phyloP scores from a whole-genome alignment of 2,329 filamentous ascomycete genomes.

The Orbilia brochopaga region DNA sequence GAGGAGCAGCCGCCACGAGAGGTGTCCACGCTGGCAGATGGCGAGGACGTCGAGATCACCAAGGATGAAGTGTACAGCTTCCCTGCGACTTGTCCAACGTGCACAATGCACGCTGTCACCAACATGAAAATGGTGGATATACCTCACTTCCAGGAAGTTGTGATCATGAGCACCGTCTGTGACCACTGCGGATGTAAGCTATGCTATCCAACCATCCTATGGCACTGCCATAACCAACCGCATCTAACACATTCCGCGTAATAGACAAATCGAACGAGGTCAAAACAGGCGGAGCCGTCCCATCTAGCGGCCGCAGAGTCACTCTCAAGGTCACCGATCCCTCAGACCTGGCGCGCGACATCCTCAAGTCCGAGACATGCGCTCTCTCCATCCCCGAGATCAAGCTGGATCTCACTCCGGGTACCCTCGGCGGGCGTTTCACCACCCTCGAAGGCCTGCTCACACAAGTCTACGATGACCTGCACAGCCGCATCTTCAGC shows the following conservation, averaged over 20 bases:
- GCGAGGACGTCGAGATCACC: conserved; percentile 67
- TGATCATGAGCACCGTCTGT: conserved; percentile 93
- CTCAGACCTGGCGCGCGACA: conserved; percentile 84
- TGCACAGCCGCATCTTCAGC: conserved; percentile 81
- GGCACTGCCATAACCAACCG: conserved; percentile 28
- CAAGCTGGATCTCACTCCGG: conserved; percentile 83
- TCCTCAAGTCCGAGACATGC: conserved; percentile 95
- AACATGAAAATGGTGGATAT: conserved; percentile 99
- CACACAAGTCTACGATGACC: conserved; percentile 88
- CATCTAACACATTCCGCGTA: conserved; percentile 45
- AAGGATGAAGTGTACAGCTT: conserved; percentile 93
- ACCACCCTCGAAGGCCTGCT: conserved; percentile 94
- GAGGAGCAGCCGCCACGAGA: conserved; percentile 56
- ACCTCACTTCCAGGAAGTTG: conserved; percentile 95
- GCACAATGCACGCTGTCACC: conserved; percentile 81
- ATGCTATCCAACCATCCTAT: not conserved
- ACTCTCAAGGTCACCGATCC: conserved; percentile 72
- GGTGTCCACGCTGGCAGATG: conserved; percentile 52
- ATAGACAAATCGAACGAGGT: conserved; percentile 86
- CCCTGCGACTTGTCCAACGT: conserved; percentile 88
- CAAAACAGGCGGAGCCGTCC: conserved; percentile 93
- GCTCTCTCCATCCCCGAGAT: conserved; percentile 85
- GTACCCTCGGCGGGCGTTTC: conserved; percentile 92
- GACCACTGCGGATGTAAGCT: conserved; percentile 75
- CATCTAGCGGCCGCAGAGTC: conserved; percentile 82